phyloP scores from a whole-genome alignment of 2,329 filamentous ascomycete species.

The Falciphora oryzae region DNA sequence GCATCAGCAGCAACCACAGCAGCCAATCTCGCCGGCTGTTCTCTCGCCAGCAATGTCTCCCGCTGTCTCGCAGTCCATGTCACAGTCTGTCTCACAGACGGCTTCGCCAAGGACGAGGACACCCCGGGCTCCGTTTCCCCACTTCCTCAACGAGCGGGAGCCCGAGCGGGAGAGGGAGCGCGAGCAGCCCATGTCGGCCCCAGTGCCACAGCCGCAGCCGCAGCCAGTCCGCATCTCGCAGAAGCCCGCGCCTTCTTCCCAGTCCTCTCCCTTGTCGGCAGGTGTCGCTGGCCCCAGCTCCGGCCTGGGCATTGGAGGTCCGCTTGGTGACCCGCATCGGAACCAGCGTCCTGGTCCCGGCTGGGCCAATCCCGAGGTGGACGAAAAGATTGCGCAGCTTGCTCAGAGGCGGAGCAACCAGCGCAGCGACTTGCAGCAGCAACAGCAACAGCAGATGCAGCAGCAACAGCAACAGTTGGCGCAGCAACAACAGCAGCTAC shows the following conservation, averaged over 20 bases:
- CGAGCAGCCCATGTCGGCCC: neutral
- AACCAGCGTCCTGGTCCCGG: slow-evolving; percentile 13
- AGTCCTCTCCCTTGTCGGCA: neutral
- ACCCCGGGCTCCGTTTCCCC: neutral
- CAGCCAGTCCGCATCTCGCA: slow-evolving; percentile 35
- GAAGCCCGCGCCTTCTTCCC: slow-evolving; percentile 27
- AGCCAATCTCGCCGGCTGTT: neutral
- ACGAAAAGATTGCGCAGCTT: neutral
- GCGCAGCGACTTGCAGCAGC: neutral
- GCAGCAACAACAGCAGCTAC: slow-evolving; percentile 28
- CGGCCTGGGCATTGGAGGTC: neutral
- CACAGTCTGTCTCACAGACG: slow-evolving; percentile 4
- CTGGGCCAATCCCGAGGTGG: slow-evolving; percentile 12
- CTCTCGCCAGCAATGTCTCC: slow-evolving; percentile 4
- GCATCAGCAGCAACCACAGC: slow-evolving; percentile 5
- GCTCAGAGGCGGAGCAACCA: neutral
- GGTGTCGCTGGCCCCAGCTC: neutral
- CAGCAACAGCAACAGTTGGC: slow-evolving; percentile 19
- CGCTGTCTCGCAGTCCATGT: slow-evolving; percentile 4
- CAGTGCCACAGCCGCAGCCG: slow-evolving; percentile 19
- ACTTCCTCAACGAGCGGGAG: slow-evolving; percentile 9
- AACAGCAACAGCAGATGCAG: slow-evolving; percentile 8
- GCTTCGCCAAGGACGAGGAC: slow-evolving; percentile 4
- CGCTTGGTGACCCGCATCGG: neutral
- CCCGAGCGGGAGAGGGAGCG: slow-evolving; percentile 10